phyloP scores from a whole-genome alignment of 805 yeast species.

The Blastobotrys peoriensis region DNA sequence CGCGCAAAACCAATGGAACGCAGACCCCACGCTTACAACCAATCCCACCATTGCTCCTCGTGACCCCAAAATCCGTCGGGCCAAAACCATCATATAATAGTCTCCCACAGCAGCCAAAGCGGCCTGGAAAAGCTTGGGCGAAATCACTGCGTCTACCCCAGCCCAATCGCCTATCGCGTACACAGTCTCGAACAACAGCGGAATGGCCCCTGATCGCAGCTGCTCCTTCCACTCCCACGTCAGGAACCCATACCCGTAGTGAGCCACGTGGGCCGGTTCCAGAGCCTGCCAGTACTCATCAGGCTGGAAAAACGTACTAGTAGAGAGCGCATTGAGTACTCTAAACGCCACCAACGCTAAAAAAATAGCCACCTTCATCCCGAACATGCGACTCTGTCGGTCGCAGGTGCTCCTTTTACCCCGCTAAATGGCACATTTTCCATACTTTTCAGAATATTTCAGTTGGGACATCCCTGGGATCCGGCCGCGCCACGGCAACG shows the following conservation, averaged over 20 bases:
- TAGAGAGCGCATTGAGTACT: slow-evolving; percentile 55
- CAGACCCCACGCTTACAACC: slow-evolving; percentile 49
- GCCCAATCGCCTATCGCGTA: slow-evolving; percentile 31
- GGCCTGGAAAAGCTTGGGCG: slow-evolving; percentile 68
- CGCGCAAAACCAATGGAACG: slow-evolving; percentile 75
- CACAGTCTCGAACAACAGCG: slow-evolving; percentile 56
- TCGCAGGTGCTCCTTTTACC: too few species aligned
- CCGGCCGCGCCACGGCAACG: too few species aligned
- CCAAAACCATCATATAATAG: slow-evolving; percentile 46
- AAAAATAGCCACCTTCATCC: background rate
- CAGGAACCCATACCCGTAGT: slow-evolving; percentile 71
- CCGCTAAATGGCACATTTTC: too few species aligned
- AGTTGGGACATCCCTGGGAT: too few species aligned
- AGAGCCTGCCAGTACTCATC: slow-evolving; percentile 92
- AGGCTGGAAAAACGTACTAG: slow-evolving; percentile 82
- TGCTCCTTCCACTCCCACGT: slow-evolving; percentile 94
- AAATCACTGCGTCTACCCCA: slow-evolving; percentile 32
- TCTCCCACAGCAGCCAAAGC: slow-evolving; percentile 70
- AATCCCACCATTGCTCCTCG: slow-evolving; percentile 33
- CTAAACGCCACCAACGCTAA: slow-evolving; percentile 36
- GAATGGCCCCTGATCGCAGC: slow-evolving; percentile 74
- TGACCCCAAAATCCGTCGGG: slow-evolving; percentile 28
- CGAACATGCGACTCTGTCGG: too few species aligned
- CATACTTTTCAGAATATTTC: too few species aligned
- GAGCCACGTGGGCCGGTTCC: slow-evolving; percentile 80